phyloP scores from a whole-genome alignment of 192 early-diverging fungal genomes.

The Podila epicladia region DNA sequence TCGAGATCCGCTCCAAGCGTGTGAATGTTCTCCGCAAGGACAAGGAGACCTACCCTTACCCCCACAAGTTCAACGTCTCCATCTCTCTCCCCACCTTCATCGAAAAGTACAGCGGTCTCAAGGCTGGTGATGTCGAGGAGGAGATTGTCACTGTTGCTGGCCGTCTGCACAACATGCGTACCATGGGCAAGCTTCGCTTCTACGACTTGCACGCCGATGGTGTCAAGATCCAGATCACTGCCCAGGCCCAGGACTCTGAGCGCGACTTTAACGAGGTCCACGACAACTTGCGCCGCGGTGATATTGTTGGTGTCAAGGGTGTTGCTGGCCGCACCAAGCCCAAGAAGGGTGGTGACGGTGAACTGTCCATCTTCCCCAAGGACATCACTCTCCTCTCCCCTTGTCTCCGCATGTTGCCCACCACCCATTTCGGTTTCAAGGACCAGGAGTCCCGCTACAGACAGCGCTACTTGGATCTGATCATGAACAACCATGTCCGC shows the following conservation, averaged over 20 bases:
- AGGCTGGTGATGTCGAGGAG: slow-evolving; percentile 75
- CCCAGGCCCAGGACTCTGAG: slow-evolving; percentile 73
- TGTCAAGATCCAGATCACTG: slow-evolving; percentile 95
- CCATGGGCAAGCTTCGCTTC: slow-evolving; percentile 93
- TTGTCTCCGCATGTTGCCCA: slow-evolving; percentile 96
- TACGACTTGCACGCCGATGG: slow-evolving; percentile 96
- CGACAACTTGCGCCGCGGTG: slow-evolving; percentile 89
- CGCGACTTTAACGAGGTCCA: slow-evolving; percentile 84
- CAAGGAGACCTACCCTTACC: slow-evolving; percentile 92
- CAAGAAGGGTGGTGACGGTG: slow-evolving; percentile 69
- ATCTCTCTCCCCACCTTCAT: slow-evolving; percentile 89
- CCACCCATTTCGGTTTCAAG: slow-evolving; percentile 94
- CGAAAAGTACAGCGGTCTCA: slow-evolving; percentile 77
- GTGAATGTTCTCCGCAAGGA: slow-evolving; percentile 85
- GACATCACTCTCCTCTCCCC: slow-evolving; percentile 90
- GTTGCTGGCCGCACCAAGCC: slow-evolving; percentile 91
- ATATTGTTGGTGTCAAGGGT: slow-evolving; percentile 95
- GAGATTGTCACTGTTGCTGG: slow-evolving; percentile 85
- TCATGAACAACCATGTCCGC: slow-evolving; percentile 97
- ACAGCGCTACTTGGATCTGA: slow-evolving; percentile 97
- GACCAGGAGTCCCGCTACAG: slow-evolving; percentile 98
- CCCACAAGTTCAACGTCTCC: slow-evolving; percentile 97
- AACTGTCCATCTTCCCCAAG: slow-evolving; percentile 94
- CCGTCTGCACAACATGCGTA: slow-evolving; percentile 95
- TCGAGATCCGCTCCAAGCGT: slow-evolving; percentile 93